Base-by-base conservation (phyloP, 179 eudicot genomes). In the Sideroxylon spinosum region DNA sequence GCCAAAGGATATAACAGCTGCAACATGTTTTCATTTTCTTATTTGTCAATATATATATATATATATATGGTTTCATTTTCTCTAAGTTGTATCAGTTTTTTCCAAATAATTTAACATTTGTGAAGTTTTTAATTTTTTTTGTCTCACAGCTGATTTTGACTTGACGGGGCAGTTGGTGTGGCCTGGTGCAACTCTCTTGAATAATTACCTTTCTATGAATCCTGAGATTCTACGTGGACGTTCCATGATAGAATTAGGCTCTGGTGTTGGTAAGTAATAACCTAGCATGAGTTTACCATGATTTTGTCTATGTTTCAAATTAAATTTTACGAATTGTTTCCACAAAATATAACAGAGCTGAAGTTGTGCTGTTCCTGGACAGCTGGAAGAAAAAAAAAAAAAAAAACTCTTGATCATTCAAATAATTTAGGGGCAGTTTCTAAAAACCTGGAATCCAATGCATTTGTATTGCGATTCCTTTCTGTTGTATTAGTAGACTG, bases 151-250 rank as follows among this genome's bases (percentile, higher is more conserved):
- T 90, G 97, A 95, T 86, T 95, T 91, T 86, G 98, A 95, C 88
- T 85, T 95, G 80, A 95, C 98, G 28, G 97, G 98, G 76, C 98
- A 95, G 85, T 76, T 93, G 87, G 97, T 95, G 26, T 95, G 98
- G 98, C 98, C 98, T 80, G 97, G 97, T 16, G 98, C 98, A 32
- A 89, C 85, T 78, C 80, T 93, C 57, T 69, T 95, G 84, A 95
- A 95, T 84, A 85, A 88, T 70, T 93, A 90, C 81, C 87, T 95
- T 56, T 90, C 95, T 20, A 83, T 82, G 83, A 89, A 91, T 83
- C 86, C 90, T 68, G 97, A 88, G 71, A 81, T 89, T 61, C 94
- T 95, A 76, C 86, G 28, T 66, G 97, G 98, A 73, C 85, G 90
- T 66, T 90, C 97, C 64, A 84, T 90, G 17, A 81, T 95, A 70